These are phyloP conservation scores for Euphorbia celastroides DNA, from an alignment of 441 rosid species.

Conservation along the genomic window DNA sequence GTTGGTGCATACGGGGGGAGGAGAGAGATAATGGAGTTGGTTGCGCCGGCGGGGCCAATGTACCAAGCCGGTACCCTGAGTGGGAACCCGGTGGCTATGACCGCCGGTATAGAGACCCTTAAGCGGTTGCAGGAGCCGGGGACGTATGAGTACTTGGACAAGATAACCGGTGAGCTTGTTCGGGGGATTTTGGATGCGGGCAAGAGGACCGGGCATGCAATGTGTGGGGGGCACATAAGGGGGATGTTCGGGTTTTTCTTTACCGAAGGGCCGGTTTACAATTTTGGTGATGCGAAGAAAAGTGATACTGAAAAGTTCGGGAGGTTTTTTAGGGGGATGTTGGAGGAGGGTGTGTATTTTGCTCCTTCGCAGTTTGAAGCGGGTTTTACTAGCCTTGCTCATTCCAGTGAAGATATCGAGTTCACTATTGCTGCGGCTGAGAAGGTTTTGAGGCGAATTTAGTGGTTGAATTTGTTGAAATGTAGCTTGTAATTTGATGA, in stretches of 20 bases:
- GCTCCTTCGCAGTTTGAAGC: constrained; percentile 94
- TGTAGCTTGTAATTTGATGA: not conserved
- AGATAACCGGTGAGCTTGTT: constrained; percentile 58
- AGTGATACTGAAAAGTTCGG: constrained; percentile 74
- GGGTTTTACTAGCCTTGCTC: constrained; percentile 89
- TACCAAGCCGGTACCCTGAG: constrained; percentile 97
- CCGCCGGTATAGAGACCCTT: constrained; percentile 80
- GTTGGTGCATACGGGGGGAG: constrained; percentile 98
- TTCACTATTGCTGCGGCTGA: constrained; percentile 72
- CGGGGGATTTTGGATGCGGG: constrained; percentile 74
- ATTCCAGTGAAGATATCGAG: constrained; percentile 61
- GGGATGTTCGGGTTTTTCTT: constrained; percentile 98
- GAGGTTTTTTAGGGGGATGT: constrained; percentile 66
- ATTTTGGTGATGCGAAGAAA: constrained; percentile 74
- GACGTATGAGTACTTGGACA: constrained; percentile 67
- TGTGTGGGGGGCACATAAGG: constrained; percentile 68
- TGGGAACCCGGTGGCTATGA: constrained; percentile 92
- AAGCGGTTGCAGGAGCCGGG: constrained; percentile 69
- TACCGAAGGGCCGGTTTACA: constrained; percentile 73
- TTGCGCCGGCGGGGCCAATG: constrained; percentile 97
- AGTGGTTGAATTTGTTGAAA: constrained; percentile 10
- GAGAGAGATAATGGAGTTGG: constrained; percentile 89
- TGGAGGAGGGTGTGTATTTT: constrained; percentile 83
- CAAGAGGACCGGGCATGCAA: constrained; percentile 75
- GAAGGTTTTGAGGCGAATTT: constrained; percentile 59